A percentile compares a stretch with the other conserved stretches of the same genome.
phyloP scores from a whole-genome alignment of 2,329 filamentous ascomycete species.

The Colletotrichum lini region DNA sequence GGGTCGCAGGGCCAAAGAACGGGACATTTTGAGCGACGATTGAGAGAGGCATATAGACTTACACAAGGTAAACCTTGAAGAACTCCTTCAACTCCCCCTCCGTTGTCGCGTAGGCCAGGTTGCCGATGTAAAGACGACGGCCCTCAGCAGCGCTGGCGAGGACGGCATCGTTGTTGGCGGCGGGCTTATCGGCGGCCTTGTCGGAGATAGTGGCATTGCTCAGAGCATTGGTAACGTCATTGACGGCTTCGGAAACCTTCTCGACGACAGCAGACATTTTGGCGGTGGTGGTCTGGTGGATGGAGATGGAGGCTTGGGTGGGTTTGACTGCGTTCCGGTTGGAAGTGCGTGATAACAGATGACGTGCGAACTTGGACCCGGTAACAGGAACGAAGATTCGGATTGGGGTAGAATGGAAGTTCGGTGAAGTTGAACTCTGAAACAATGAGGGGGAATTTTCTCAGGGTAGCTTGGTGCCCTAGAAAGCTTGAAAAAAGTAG shows the following conservation, averaged over 20 bases:
- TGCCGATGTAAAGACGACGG: slow-evolving; percentile 99
- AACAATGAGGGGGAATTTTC: slow-evolving; percentile 75
- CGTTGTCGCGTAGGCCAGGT: slow-evolving; percentile 99
- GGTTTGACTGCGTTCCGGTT: slow-evolving; percentile 55
- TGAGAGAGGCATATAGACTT: slow-evolving; percentile 64
- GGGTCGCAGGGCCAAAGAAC: neutral
- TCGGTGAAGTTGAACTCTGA: slow-evolving; percentile 75
- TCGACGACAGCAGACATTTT: slow-evolving; percentile 90
- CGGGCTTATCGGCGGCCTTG: slow-evolving; percentile 62
- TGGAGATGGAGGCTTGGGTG: slow-evolving; percentile 50
- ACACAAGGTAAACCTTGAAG: slow-evolving; percentile 99
- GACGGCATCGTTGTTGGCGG: slow-evolving; percentile 87
- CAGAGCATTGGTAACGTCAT: slow-evolving; percentile 82
- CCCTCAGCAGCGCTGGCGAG: slow-evolving; percentile 98
- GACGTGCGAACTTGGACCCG: slow-evolving; percentile 58
- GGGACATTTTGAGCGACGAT: neutral
- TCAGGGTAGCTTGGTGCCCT: slow-evolving; percentile 94
- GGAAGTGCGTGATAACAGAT: slow-evolving; percentile 62
- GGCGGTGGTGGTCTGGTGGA: slow-evolving; percentile 59
- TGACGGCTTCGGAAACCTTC: slow-evolving; percentile 78
- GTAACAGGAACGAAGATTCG: slow-evolving; percentile 59
- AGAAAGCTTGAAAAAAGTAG: slow-evolving; percentile 66
- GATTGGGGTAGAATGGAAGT: slow-evolving; percentile 59
- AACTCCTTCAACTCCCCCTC: slow-evolving; percentile 99
- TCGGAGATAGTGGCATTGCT: slow-evolving; percentile 80